Evolutionary conservation across 2,329 filamentous ascomycete genomes (phyloP).

Genomic region (Lachnellula willkommii): DNA sequence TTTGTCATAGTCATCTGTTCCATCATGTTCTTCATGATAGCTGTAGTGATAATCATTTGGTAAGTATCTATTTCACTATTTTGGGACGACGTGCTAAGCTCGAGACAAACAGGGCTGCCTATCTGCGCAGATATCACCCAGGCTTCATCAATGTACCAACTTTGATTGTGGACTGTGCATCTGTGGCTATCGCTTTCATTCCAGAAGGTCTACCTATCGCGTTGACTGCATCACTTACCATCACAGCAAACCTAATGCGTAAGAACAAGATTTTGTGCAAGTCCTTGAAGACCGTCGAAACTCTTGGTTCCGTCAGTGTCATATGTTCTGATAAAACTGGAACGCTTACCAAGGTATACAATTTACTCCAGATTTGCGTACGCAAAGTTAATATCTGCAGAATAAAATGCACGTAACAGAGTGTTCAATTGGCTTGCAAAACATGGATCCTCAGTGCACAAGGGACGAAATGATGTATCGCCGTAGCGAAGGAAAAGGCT

Average conservation of each 20-base stretch:
- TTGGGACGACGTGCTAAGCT: conserved; percentile 12
- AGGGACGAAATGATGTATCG: conserved; percentile 37
- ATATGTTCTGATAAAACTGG: conserved; percentile 77
- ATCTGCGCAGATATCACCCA: conserved; percentile 61
- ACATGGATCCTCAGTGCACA: conserved; percentile 44
- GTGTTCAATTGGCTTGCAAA: conserved; percentile 51
- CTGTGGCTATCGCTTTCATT: conserved; percentile 69
- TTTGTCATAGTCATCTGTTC: conserved; percentile 67
- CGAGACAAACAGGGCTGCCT: conserved; percentile 43
- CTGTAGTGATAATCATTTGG: conserved; percentile 63
- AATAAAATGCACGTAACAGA: conserved; percentile 71
- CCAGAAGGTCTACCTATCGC: conserved; percentile 69
- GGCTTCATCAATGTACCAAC: conserved; percentile 67
- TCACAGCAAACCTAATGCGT: conserved; percentile 70
- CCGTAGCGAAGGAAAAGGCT: conserved; percentile 24
- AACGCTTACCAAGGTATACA: conserved; percentile 48
- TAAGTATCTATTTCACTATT: conserved; percentile 35
- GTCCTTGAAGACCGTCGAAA: conserved; percentile 73
- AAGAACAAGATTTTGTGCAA: conserved; percentile 76
- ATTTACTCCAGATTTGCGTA: background rate
- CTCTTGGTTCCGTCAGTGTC: conserved; percentile 65
- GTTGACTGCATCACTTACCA: conserved; percentile 65
- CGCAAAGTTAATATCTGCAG: conserved; percentile 36
- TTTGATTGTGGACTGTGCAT: conserved; percentile 68
- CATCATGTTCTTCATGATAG: conserved; percentile 61